phyloP scores from a whole-genome alignment of 2,329 filamentous ascomycete genomes.

The Aspergillus novofumigatus region DNA sequence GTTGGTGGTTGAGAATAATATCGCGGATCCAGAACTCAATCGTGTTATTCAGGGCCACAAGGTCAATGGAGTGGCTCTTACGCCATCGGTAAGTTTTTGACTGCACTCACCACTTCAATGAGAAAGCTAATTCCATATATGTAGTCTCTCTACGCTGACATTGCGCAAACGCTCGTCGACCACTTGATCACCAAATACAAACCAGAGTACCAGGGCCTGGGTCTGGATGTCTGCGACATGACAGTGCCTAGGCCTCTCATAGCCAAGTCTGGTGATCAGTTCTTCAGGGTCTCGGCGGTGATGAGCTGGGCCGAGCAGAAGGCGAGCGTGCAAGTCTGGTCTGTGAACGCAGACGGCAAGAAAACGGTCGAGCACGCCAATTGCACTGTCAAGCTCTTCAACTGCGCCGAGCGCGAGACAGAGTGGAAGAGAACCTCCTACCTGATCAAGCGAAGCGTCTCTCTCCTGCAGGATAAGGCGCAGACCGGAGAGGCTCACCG shows the following conservation, averaged over 20 bases:
- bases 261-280: conserved; percentile 34
- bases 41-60: conserved; percentile 36
- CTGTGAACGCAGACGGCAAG: conserved; percentile 35
- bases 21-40: conserved; percentile 30
- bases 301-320: conserved; percentile 32
- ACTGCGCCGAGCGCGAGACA: conserved; percentile 19
- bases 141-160: conserved; percentile 35
- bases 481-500: conserved; percentile 65
- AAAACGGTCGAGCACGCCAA: conserved; percentile 34
- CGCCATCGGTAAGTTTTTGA: conserved; percentile 28
- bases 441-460: conserved; percentile 61
- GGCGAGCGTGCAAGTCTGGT: conserved; percentile 31
- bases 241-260: conserved; percentile 55
- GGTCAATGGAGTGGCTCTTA: conserved; percentile 34
- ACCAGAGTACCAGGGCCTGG: conserved; percentile 26
- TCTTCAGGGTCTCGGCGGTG: conserved; percentile 34
- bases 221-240: conserved; percentile 34
- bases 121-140: conserved; percentile 3
- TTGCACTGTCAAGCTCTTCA: conserved; percentile 33
- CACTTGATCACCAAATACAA: conserved; percentile 33
- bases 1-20: conserved; percentile 34
- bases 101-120: background rate
- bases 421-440: conserved; percentile 49
- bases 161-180: conserved; percentile 33
- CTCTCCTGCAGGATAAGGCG: conserved; percentile 57